phyloP scores from a whole-genome alignment of 257 asterid genomes.

The Perilla frutescens region DNA sequence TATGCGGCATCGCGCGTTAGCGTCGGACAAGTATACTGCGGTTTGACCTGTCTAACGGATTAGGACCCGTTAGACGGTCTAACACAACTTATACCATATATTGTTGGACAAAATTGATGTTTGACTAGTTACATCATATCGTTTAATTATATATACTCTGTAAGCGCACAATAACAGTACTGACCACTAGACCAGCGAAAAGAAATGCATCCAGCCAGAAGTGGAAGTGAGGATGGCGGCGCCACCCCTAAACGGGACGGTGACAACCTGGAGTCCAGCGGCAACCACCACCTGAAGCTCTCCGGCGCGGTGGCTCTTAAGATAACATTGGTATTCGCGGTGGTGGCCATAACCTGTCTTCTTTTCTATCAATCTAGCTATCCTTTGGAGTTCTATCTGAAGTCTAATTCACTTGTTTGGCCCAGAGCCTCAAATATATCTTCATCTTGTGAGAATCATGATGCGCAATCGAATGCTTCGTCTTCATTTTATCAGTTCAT shows the following conservation, averaged over 20 bases:
- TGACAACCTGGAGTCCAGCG: slow-evolving; percentile 27
- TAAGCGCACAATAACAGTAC: no score
- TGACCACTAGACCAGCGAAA: neutral
- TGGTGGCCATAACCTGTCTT: slow-evolving; percentile 33
- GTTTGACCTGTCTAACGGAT: no score
- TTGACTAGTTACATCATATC: no score
- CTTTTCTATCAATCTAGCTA: slow-evolving; percentile 35
- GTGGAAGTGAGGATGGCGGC: neutral
- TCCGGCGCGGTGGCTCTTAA: slow-evolving; percentile 13
- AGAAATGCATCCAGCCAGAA: slow-evolving; percentile 33
- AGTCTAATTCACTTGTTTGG: neutral
- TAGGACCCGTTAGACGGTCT: no score
- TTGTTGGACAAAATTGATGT: no score
- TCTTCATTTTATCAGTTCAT: slow-evolving; percentile 11
- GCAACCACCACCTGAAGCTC: slow-evolving; percentile 17
- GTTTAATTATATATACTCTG: no score
- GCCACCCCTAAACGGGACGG: slow-evolving; percentile 6
- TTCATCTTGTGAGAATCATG: slow-evolving; percentile 7
- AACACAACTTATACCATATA: no score
- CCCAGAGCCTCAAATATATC: slow-evolving; percentile 2
- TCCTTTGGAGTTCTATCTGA: slow-evolving; percentile 29
- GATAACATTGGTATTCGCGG: slow-evolving; percentile 25
- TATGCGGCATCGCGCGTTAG: no score
- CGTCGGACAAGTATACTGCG: no score
- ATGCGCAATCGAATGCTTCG: neutral